Conservation (phyloP, 1,139 yeast genomes). For the Protomyces lactucae-debilis region DNA sequence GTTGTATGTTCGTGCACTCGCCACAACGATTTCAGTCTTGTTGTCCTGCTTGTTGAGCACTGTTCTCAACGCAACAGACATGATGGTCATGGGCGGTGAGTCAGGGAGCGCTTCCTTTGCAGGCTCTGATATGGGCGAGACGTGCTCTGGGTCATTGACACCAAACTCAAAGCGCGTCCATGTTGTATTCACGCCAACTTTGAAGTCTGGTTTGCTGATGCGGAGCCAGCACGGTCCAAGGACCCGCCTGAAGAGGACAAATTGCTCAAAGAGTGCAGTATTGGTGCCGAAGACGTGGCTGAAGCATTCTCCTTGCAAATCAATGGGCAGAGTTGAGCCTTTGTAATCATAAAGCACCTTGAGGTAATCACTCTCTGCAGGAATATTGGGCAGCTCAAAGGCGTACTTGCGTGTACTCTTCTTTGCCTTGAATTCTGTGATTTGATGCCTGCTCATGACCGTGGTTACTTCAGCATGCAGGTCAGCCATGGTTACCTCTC, state of each 20-base stretch:
- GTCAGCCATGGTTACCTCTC: constrained; percentile 53
- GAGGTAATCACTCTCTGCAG: constrained; percentile 73
- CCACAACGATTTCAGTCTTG: constrained; percentile 81
- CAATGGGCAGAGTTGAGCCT: constrained; percentile 59
- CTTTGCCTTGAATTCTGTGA: constrained; percentile 61
- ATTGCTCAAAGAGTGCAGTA: constrained; percentile 72
- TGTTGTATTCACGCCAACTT: constrained; percentile 58
- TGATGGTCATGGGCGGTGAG: constrained; percentile 60
- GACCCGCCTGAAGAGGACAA: constrained; percentile 72
- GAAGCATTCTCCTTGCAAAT: constrained; percentile 70
- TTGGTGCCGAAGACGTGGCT: constrained; percentile 74
- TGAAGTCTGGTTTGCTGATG: constrained; percentile 59
- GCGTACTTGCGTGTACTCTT: constrained; percentile 77
- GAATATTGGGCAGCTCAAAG: constrained; percentile 76
- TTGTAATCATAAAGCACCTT: constrained; percentile 71
- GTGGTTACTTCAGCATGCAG: constrained; percentile 73
- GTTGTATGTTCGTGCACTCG: constrained; percentile 60
- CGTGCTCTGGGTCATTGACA: constrained; percentile 48
- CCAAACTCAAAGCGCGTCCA: constrained; percentile 77
- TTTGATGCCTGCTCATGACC: constrained; percentile 57
- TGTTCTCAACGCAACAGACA: constrained; percentile 77
- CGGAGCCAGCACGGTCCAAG: constrained; percentile 99
- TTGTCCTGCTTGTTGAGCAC: constrained; percentile 64
- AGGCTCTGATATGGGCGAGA: constrained; percentile 50
- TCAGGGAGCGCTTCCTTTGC: constrained; percentile 44